A percentile compares a stretch with the other conserved stretches of the same genome.
These are phyloP conservation scores for Metarhizium brunneum DNA, from an alignment of 2,329 filamentous ascomycete genomes.

Conservation along the genomic window DNA sequence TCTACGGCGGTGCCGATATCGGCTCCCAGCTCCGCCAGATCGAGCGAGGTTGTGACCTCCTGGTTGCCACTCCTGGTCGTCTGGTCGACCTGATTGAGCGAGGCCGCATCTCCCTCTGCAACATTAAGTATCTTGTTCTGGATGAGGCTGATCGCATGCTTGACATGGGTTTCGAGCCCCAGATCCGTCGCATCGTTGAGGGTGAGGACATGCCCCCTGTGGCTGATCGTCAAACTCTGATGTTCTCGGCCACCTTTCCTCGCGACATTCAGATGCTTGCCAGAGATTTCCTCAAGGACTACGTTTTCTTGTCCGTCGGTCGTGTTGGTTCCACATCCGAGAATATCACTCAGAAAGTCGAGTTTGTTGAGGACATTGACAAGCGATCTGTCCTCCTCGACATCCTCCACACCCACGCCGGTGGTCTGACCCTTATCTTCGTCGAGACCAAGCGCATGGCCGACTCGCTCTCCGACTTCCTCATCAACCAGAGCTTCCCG, in stretches of 20 bases:
- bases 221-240: slow-evolving; percentile 85
- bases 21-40: slow-evolving; percentile 97
- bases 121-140: slow-evolving; percentile 98
- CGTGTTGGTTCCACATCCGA: slow-evolving; percentile 99
- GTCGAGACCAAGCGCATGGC: slow-evolving; percentile 99
- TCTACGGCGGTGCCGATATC: slow-evolving; percentile 98
- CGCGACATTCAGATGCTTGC: slow-evolving; percentile 99
- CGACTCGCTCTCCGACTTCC: slow-evolving; percentile 92
- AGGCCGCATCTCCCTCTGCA: slow-evolving; percentile 91
- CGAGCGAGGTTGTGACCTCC: slow-evolving; percentile 90
- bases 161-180: slow-evolving; percentile 99
- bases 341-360: slow-evolving; percentile 98
- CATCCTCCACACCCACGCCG: slow-evolving; percentile 89
- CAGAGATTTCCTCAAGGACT: slow-evolving; percentile 97
- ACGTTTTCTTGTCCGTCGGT: slow-evolving; percentile 96
- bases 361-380: slow-evolving; percentile 94
- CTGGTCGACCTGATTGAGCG: slow-evolving; percentile 97
- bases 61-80: slow-evolving; percentile 95
- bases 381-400: slow-evolving; percentile 97
- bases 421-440: slow-evolving; percentile 89
- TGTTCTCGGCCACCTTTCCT: slow-evolving; percentile 99
- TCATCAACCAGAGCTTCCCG: slow-evolving; percentile 97
- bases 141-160: slow-evolving; percentile 99
- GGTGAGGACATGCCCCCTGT: slow-evolving; percentile 94
- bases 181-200: slow-evolving; percentile 97